These are phyloP conservation scores for Saccharomycopsis malanga DNA, from an alignment of 805 yeast species.

Conservation along the genomic window DNA sequence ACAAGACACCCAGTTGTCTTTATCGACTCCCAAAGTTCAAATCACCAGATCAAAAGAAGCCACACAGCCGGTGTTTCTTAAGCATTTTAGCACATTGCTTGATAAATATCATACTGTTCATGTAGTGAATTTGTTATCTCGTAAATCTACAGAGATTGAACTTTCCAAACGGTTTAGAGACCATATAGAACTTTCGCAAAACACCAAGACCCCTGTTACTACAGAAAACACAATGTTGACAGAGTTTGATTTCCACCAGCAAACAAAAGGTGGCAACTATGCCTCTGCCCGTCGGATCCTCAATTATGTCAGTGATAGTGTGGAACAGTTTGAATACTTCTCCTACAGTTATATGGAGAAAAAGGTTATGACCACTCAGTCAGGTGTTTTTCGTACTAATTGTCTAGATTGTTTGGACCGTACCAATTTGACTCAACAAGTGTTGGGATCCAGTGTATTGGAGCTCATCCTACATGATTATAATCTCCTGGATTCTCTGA, in stretches of 20 bases:
- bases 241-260: slow-evolving; percentile 90
- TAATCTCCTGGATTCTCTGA: slow-evolving; percentile 27
- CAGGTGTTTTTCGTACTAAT: slow-evolving; percentile 89
- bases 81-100: slow-evolving; percentile 66
- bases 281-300: slow-evolving; percentile 70
- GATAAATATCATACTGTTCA: slow-evolving; percentile 83
- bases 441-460: slow-evolving; percentile 55
- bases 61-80: slow-evolving; percentile 80
- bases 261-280: slow-evolving; percentile 86
- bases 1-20: slow-evolving; percentile 74
- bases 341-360: slow-evolving; percentile 53
- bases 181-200: slow-evolving; percentile 35
- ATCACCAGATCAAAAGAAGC: slow-evolving; percentile 88
- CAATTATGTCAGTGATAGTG: slow-evolving; percentile 54
- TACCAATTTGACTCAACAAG: slow-evolving; percentile 71
- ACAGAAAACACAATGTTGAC: slow-evolving; percentile 49
- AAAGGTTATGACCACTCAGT: slow-evolving; percentile 63
- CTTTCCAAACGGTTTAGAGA: slow-evolving; percentile 58
- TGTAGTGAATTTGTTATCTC: slow-evolving; percentile 78
- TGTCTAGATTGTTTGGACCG: slow-evolving; percentile 98
- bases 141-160: slow-evolving; percentile 71
- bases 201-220: slow-evolving; percentile 8
- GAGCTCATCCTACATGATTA: slow-evolving; percentile 44
- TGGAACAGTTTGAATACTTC: slow-evolving; percentile 78
- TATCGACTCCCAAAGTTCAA: slow-evolving; percentile 64